Base-by-base conservation (phyloP, 164 flowering plant genomes). In the Euptelea pleiosperma region DNA sequence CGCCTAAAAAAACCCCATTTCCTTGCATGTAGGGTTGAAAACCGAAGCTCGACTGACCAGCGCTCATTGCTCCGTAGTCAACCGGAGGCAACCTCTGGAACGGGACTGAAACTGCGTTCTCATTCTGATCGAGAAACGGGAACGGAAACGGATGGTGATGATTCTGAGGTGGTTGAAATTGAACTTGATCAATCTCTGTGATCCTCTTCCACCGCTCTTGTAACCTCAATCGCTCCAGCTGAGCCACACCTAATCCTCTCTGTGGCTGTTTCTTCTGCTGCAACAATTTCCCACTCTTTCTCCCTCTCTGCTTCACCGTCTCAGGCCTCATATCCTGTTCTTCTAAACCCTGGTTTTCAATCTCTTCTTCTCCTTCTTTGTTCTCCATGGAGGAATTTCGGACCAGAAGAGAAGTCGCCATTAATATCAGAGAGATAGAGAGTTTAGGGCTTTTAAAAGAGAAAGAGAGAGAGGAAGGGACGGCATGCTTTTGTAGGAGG, bases 241-340 rank as follows among this genome's bases (percentile, higher is more conserved):
- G 73, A 0, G 77, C 89, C 28, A 86, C 85, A 0, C 92, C 92
- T 64, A 83, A 62, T 0, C 92, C 92, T 61, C 92, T 68, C 67
- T 69, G 83, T 3, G 71, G 78, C 34, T 7, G 49, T 41, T 74
- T 79, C 56, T 74, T 79, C 4, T 36, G 15, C 56, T 51, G 57
- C 21, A 37, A 2, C 7, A 33, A 16, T 0, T 11, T 14, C 15
- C 14, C 25, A 15, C 8, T 22, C 25, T 46, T 8, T 2, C n/a
- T 24, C 25, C 24, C 50, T 24, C 24, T 46, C 25, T 46, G 15
- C 50, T 46, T 9, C 15, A 7, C n/a, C n/a, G n/a, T n/a, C n/a
- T 11, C 12, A 43, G 47, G n/a, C n/a, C n/a, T n/a, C n/a, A n/a
- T n/a, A n/a, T n/a, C 22, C 8, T n/a, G 3, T n/a, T n/a, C n/a